Percentiles rank a stretch among this genome's conserved stretches.
Conservation (phyloP, 345 rosid genomes). For the Linum trigynum region DNA sequence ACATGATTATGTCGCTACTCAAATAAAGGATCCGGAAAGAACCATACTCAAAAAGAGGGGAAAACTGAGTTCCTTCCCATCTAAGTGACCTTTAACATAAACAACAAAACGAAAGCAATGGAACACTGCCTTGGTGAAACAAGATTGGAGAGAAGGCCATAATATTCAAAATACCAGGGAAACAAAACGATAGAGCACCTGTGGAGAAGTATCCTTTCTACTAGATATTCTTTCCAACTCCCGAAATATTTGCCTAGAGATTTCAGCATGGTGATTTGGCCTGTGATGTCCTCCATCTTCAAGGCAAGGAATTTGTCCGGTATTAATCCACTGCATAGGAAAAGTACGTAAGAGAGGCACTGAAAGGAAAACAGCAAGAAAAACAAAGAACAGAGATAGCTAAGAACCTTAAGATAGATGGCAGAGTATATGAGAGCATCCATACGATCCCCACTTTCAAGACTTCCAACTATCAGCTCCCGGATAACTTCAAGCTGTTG, state of each 20-base stretch:
- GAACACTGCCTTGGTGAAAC: too few relatives aligned
- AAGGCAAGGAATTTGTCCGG: constrained; percentile 93
- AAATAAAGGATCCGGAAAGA: too few relatives aligned
- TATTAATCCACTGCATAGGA: constrained; percentile 91
- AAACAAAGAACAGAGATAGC: neutral
- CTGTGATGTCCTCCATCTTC: constrained; percentile 98
- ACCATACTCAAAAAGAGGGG: too few relatives aligned
- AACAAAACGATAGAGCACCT: constrained; percentile 37
- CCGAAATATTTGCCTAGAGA: constrained; percentile 82
- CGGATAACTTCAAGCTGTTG: constrained; percentile 85
- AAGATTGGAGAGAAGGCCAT: too few relatives aligned
- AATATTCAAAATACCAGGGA: too few relatives aligned
- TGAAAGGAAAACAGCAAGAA: constrained; percentile 5
- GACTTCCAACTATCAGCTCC: constrained; percentile 52
- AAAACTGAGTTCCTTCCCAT: too few relatives aligned
- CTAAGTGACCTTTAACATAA: too few relatives aligned
- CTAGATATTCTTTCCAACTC: constrained; percentile 65
- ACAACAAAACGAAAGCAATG: too few relatives aligned
- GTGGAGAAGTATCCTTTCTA: constrained; percentile 56
- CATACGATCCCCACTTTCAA: constrained; percentile 47
- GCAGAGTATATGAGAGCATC: constrained; percentile 74
- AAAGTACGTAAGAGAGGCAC: constrained; percentile 17
- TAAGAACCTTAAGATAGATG: constrained; percentile 73
- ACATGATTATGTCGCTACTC: too few relatives aligned
- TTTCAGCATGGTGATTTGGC: constrained; percentile 96